Evolutionary conservation across 331 rosid genomes (phyloP).

Genomic region (Pyrus hybrid): DNA sequence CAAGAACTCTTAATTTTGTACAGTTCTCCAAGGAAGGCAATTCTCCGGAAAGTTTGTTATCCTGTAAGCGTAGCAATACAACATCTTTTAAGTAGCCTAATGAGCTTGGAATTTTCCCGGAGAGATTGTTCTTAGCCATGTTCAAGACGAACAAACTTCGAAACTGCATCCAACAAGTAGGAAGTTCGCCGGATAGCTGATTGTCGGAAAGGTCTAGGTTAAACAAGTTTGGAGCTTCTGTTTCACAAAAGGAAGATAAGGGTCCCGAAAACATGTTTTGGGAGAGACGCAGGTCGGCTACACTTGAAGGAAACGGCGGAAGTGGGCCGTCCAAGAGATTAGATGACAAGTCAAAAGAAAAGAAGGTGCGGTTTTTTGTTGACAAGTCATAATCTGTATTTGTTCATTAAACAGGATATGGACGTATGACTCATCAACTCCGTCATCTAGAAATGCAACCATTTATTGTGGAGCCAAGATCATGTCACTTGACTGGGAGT

Average conservation of each 20-base stretch:
- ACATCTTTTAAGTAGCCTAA: not conserved
- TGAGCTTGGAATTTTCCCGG: conserved; percentile 21
- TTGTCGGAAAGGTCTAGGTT: conserved; percentile 16
- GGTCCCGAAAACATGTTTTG: conserved; percentile 14
- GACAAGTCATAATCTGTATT: conserved; percentile 15
- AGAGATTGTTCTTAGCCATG: conserved; percentile 25
- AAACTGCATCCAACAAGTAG: conserved; percentile 16
- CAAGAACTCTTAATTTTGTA: conserved; percentile 3
- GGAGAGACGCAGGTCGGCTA: not conserved
- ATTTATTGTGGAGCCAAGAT: conserved; percentile 91
- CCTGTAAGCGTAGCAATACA: not conserved
- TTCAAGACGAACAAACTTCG: not conserved
- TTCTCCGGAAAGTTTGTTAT: conserved; percentile 12
- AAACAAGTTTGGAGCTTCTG: not conserved
- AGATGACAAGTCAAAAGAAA: conserved; percentile 2
- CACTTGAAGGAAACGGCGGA: not conserved
- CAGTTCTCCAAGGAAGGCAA: conserved; percentile 18
- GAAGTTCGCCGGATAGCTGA: conserved; percentile 10
- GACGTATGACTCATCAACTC: conserved; percentile 82
- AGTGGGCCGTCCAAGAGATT: conserved; percentile 13
- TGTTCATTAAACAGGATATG: conserved; percentile 56
- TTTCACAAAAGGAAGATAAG: conserved; percentile 2
- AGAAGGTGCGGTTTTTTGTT: not conserved
- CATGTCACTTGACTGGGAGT: conserved; percentile 91
- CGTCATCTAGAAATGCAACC: conserved; percentile 91